Conservation (phyloP, 2,329 filamentous ascomycete genomes). For the Trichophyton rubrum region DNA sequence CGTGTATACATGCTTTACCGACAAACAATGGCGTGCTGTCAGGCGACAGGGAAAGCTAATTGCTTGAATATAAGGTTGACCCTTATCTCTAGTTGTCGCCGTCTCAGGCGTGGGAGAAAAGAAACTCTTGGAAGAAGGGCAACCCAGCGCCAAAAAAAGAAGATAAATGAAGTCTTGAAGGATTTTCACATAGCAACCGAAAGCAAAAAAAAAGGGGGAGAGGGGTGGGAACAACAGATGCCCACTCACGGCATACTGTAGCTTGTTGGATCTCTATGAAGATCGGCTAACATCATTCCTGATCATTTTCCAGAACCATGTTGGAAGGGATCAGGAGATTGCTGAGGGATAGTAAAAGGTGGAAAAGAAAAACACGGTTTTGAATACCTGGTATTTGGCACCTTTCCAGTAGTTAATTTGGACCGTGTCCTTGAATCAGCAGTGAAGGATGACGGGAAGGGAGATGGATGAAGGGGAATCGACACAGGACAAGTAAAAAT, state of each 20-base stretch:
- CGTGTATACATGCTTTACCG: background rate
- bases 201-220: background rate
- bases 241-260: background rate
- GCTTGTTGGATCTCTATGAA: background rate
- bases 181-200: too few species aligned
- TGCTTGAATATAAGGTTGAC: background rate
- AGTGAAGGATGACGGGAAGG: background rate
- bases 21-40: background rate
- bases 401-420: too few species aligned
- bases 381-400: background rate
- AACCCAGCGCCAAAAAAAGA: background rate
- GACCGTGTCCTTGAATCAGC: background rate
- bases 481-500: background rate
- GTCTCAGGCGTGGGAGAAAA: background rate
- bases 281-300: background rate
- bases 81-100: background rate
- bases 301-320: background rate
- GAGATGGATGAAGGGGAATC: background rate
- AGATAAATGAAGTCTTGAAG: background rate
- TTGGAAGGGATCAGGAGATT: background rate
- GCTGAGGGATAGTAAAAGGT: background rate
- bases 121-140: background rate
- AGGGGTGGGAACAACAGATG: background rate
- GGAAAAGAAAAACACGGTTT: background rate
- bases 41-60: background rate